These are phyloP conservation scores for Cadophora gregata DNA, from an alignment of 2,329 filamentous ascomycete species.

Conservation along the genomic window DNA sequence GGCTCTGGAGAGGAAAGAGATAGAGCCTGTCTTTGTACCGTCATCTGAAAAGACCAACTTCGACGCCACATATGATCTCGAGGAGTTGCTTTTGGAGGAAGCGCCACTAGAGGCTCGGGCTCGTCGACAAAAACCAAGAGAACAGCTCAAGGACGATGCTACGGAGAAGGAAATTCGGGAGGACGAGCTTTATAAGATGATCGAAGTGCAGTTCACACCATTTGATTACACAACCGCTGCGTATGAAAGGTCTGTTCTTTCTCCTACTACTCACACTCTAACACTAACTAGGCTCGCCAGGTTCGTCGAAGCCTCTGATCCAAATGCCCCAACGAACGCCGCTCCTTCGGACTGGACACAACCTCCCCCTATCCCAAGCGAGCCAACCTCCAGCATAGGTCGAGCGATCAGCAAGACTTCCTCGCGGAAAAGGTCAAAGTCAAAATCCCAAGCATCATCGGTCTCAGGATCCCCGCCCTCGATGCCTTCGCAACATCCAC, in stretches of 20 bases:
- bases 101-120: conserved; percentile 92
- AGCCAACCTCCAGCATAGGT: conserved; percentile 23
- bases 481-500: conserved; percentile 31
- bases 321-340: conserved; percentile 31
- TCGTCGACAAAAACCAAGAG: conserved; percentile 89
- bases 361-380: conserved; percentile 25
- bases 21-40: conserved; percentile 89
- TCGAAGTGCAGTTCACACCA: conserved; percentile 90
- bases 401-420: conserved; percentile 30
- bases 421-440: conserved; percentile 34
- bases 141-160: conserved; percentile 90
- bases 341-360: conserved; percentile 30
- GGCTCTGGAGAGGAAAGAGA: conserved; percentile 81
- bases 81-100: conserved; percentile 92
- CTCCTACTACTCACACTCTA: conserved; percentile 18
- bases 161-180: conserved; percentile 94
- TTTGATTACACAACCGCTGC: conserved; percentile 92
- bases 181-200: conserved; percentile 91
- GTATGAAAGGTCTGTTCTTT: conserved; percentile 70
- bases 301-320: conserved; percentile 44
- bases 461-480: conserved; percentile 39
- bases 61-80: conserved; percentile 95
- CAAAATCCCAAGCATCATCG: conserved; percentile 39
- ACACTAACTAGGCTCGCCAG: conserved; percentile 37
- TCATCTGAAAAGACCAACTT: conserved; percentile 99